These are phyloP conservation scores for Termitomyces sp. DNA, from an alignment of 1,284 basidiomycete genomes.

Conservation along the genomic window DNA sequence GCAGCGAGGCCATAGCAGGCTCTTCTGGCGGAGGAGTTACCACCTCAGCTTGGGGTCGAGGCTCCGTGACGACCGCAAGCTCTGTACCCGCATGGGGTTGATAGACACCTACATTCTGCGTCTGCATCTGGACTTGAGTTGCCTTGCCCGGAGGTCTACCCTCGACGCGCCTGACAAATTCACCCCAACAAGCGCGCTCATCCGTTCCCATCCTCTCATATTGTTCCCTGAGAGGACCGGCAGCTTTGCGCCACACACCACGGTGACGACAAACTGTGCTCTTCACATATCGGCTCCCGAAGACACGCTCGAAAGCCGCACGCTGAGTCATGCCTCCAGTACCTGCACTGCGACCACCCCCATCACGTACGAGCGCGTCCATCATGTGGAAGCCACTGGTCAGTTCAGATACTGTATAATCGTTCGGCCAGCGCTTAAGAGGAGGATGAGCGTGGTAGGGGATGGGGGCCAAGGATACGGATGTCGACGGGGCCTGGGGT, in stretches of 20 bases:
- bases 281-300: constrained; percentile 62
- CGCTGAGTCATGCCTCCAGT: constrained; percentile 44
- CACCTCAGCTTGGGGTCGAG: not conserved
- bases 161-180: constrained; percentile 53
- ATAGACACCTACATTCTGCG: not conserved
- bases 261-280: constrained; percentile 65
- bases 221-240: constrained; percentile 36
- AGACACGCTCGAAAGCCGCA: constrained; percentile 58
- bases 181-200: constrained; percentile 60
- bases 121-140: constrained; percentile 2
- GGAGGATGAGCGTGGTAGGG: constrained; percentile 51
- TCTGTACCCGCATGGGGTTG: not conserved
- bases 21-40: constrained; percentile 1
- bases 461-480: constrained; percentile 25
- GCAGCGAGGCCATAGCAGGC: constrained; percentile 13
- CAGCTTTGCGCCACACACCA: constrained; percentile 55
- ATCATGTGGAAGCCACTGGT: constrained; percentile 50
- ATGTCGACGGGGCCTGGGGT: constrained; percentile 16
- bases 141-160: constrained; percentile 30
- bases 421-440: constrained; percentile 65
- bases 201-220: constrained; percentile 51
- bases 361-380: constrained; percentile 42
- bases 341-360: constrained; percentile 24
- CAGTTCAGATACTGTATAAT: constrained; percentile 61
- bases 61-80: not conserved